phyloP scores from a whole-genome alignment of 2,329 filamentous ascomycete genomes.

The Ceratocystis ficicola region DNA sequence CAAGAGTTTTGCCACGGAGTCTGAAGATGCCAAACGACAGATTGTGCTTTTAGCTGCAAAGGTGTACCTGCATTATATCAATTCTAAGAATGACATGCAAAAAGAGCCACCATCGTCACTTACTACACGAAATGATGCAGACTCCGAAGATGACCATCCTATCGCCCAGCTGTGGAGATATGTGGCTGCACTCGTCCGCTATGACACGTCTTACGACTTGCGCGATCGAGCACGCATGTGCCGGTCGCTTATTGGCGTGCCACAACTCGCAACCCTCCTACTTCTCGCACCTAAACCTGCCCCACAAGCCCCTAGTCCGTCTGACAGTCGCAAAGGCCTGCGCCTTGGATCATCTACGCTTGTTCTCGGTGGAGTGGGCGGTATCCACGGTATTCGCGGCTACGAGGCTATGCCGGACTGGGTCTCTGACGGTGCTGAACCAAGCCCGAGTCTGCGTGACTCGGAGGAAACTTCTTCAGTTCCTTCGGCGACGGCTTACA shows the following conservation, averaged over 20 bases:
- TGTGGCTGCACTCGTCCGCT: slow-evolving; percentile 69
- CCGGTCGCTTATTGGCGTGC: slow-evolving; percentile 66
- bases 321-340: slow-evolving; percentile 66
- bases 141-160: slow-evolving; percentile 45
- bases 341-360: slow-evolving; percentile 75
- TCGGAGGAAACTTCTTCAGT: slow-evolving; percentile 33
- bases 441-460: slow-evolving; percentile 60
- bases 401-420: slow-evolving; percentile 73
- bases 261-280: slow-evolving; percentile 80
- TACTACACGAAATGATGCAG: slow-evolving; percentile 29
- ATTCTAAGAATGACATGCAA: slow-evolving; percentile 41
- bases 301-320: slow-evolving; percentile 79
- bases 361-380: slow-evolving; percentile 65
- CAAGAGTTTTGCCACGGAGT: slow-evolving; percentile 73
- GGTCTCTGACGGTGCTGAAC: slow-evolving; percentile 70
- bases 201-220: slow-evolving; percentile 89
- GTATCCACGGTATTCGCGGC: slow-evolving; percentile 60
- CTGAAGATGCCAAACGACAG: slow-evolving; percentile 76
- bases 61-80: slow-evolving; percentile 82
- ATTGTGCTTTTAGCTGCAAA: slow-evolving; percentile 91
- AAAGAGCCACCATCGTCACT: slow-evolving; percentile 29
- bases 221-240: slow-evolving; percentile 85
- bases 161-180: slow-evolving; percentile 75
- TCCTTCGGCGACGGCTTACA: slow-evolving; percentile 30
- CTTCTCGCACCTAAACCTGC: slow-evolving; percentile 89